Conservation (phyloP, 2,329 filamentous ascomycete genomes). For the Ophiostoma pallidulum region DNA sequence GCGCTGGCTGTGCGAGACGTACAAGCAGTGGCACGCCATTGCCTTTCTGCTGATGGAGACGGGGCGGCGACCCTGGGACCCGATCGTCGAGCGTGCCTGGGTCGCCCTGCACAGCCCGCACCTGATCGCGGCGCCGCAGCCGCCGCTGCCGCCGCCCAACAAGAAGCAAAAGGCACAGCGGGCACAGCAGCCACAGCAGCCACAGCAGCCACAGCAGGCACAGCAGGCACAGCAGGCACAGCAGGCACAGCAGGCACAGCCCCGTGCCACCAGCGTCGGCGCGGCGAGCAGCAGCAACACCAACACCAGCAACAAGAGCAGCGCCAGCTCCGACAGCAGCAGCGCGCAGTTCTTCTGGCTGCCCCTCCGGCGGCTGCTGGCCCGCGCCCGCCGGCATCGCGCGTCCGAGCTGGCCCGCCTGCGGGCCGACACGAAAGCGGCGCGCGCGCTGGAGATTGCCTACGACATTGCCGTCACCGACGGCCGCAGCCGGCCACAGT, state of each 20-base stretch:
- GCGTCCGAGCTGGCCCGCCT: conserved; percentile 27
- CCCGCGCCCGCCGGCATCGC: conserved; percentile 29
- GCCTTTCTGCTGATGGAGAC: conserved; percentile 46
- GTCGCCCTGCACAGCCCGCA: conserved; percentile 34
- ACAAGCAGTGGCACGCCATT: conserved; percentile 49
- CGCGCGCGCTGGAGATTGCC: conserved; percentile 21
- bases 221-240: background rate
- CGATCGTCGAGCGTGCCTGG: conserved; percentile 39
- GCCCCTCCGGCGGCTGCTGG: conserved; percentile 31
- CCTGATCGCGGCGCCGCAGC: conserved; percentile 27
- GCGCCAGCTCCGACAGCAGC: background rate
- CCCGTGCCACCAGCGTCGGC: background rate
- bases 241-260: background rate
- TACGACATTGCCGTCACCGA: conserved; percentile 22
- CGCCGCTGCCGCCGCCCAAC: no score
- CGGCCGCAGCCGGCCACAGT: conserved; percentile 23
- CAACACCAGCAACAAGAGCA: conserved; percentile 4
- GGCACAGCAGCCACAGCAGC: background rate
- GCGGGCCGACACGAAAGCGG: conserved; percentile 20
- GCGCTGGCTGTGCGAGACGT: conserved; percentile 50
- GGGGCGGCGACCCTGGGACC: conserved; percentile 35
- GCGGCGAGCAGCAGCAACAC: conserved; percentile 15
- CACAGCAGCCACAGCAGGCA: background rate
- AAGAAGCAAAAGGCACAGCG: background rate
- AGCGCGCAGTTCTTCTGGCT: conserved; percentile 29